phyloP scores from a whole-genome alignment of 2,329 filamentous ascomycete genomes.

The Corinectria fuckeliana region DNA sequence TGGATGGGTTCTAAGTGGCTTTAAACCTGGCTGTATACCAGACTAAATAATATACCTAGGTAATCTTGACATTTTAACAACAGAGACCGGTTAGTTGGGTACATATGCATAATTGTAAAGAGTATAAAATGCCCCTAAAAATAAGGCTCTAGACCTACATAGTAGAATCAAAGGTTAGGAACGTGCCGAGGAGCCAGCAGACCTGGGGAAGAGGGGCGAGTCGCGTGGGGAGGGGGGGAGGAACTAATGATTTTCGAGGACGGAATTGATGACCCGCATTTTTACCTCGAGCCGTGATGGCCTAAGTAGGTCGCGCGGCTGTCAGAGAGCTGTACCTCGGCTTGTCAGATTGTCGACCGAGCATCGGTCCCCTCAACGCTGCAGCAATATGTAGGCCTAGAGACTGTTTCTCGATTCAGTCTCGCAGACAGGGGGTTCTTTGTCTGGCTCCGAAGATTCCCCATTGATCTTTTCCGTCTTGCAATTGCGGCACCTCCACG shows the following conservation, averaged over 20 bases:
- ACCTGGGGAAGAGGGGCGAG: constrained; percentile 31
- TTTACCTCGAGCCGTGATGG: constrained; percentile 19
- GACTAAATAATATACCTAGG: no score
- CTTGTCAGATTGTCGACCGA: constrained; percentile 26
- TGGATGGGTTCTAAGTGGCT: no score
- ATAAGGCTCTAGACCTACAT: neutral
- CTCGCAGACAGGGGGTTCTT: constrained; percentile 1
- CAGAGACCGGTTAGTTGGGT: no score
- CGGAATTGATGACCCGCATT: constrained; percentile 22
- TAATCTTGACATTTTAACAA: no score
- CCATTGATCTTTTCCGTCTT: neutral
- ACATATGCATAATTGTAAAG: no score
- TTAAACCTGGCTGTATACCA: no score
- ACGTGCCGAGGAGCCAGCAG: constrained; percentile 21
- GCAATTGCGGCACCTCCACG: no score
- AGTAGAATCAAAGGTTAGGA: neutral
- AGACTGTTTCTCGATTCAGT: neutral
- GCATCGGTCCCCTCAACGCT: constrained; percentile 6
- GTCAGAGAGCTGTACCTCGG: constrained; percentile 34
- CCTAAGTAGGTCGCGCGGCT: neutral
- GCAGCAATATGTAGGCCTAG: constrained; percentile 15
- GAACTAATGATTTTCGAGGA: neutral
- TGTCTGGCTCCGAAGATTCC: neutral
- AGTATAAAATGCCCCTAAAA: no score
- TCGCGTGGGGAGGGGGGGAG: neutral